Evolutionary conservation across 2,329 filamentous ascomycete genomes (phyloP).

Genomic region (Arthrobotrys entomopaga): DNA sequence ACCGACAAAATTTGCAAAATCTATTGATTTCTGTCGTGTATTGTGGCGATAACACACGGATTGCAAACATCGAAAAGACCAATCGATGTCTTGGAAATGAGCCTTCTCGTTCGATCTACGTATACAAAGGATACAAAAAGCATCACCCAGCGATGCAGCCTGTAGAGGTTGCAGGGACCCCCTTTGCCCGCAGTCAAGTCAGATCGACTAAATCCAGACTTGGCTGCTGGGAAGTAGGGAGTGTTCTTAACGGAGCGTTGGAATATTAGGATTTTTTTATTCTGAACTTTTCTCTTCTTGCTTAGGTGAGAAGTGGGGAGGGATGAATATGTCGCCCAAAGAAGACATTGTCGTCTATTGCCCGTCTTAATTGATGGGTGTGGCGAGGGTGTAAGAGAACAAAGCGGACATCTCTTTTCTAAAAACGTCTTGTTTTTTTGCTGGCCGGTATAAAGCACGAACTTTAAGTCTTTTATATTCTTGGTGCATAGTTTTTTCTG

Average conservation of each 20-base stretch:
- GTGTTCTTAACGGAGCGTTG: conserved; percentile 85
- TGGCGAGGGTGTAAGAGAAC: conserved; percentile 60
- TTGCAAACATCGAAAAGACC: conserved; percentile 10
- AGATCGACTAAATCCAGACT: not conserved
- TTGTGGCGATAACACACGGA: conserved; percentile 27
- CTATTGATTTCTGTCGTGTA: conserved; percentile 41
- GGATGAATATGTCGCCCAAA: conserved; percentile 45
- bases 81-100: conserved; percentile 19
- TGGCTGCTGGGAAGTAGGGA: conserved; percentile 65
- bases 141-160: conserved; percentile 76
- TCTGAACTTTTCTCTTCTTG: conserved; percentile 54
- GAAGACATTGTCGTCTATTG: conserved; percentile 50
- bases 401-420: conserved; percentile 58
- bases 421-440: not conserved
- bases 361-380: conserved; percentile 54
- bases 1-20: not conserved
- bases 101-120: conserved; percentile 11
- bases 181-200: conserved; percentile 65
- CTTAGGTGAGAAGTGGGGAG: conserved; percentile 7
- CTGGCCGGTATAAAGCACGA: not conserved
- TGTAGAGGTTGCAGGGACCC: conserved; percentile 77
- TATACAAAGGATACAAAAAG: conserved; percentile 5
- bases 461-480: no score
- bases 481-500: no score
- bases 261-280: conserved; percentile 68